Percentiles rank a stretch among this genome's conserved stretches.
Evolutionary conservation across 2,329 filamentous ascomycete species (phyloP).

Genomic region (Talaromyces funiculosus): DNA sequence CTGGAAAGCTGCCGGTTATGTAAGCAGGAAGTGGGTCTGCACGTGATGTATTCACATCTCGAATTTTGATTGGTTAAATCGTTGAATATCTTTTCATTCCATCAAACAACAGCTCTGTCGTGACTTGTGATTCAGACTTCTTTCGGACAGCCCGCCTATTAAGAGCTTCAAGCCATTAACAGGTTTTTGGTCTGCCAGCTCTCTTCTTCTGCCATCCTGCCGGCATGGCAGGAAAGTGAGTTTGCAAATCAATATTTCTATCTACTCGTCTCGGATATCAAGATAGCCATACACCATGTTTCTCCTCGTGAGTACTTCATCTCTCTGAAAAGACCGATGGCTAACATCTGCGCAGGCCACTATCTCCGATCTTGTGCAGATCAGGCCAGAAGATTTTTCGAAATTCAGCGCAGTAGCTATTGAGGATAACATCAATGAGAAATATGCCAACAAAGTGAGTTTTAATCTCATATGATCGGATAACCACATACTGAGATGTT

Average conservation of each 20-base stretch:
- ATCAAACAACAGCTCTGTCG: not conserved
- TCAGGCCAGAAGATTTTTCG: slow-evolving; percentile 79
- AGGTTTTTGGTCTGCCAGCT: not conserved
- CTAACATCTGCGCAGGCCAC: slow-evolving; percentile 61
- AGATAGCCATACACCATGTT: slow-evolving; percentile 36
- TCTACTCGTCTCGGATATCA: not conserved
- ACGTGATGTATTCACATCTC: not conserved
- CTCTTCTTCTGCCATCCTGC: not conserved
- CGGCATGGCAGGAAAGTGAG: slow-evolving; percentile 7
- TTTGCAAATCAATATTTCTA: not conserved
- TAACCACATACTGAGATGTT: too few relatives aligned
- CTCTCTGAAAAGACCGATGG: not conserved
- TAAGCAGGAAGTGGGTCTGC: not conserved
- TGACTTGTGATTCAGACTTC: not conserved
- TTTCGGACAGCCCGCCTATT: too few relatives aligned
- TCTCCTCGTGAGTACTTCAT: slow-evolving; percentile 42
- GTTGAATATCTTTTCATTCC: slow-evolving; percentile 1
- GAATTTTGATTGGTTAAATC: not conserved
- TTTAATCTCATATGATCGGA: not conserved
- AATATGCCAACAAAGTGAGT: slow-evolving; percentile 83
- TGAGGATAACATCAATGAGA: slow-evolving; percentile 93
- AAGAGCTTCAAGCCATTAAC: not conserved
- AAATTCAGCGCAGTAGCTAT: slow-evolving; percentile 76
- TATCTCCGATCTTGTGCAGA: slow-evolving; percentile 89
- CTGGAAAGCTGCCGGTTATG: not conserved